Evolutionary conservation across 2,329 filamentous ascomycete species (phyloP), one percentile per base, ranked within the genome.

Genomic region (Orbilia oligospora): DNA sequence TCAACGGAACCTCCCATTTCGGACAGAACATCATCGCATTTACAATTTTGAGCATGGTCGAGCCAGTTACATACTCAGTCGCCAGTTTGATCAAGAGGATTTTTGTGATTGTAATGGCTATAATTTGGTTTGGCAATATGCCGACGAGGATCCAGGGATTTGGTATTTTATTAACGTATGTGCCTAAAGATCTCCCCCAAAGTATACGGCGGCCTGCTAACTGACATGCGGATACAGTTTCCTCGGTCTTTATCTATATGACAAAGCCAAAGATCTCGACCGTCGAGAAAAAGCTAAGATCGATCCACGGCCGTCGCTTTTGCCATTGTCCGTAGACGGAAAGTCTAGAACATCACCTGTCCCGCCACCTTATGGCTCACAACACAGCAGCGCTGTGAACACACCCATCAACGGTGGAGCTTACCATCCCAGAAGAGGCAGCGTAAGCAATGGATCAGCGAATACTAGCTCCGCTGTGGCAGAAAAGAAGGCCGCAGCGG

Each of bases 1-100:
- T 99, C 88, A 99, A 99, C 84, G 96, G 96, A 70, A 91, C 93
- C 3, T 97, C 97, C 83, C 96, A 99, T 85, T 99, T 98, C 84
- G 93, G 90, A 16, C 96, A 99, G 83, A 97, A 97, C 83, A 97
- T 99, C 67, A 88, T 99, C 69, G 96, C 96, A 0, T 99, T 99
- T 83, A 87, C 97, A 22, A 88, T 99, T 5, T 87, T 99, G 5
- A 97, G 94, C 68, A 92, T 97, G 87, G 92, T 98, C 12, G 97
- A 94, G 0, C 96, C 96, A 0, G 96, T 99, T 44, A 98, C 96
- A 0, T 99, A 99, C 86, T 97, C 93, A 0, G 95, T 99, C 44
- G 96, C 96, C 41, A 97, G 92, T 71, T 87, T 99, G 79, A 96
- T 99, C 85, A 99, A 99, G 86, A 92, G 96, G 61, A 96, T 99